phyloP scores from a whole-genome alignment of 2,329 filamentous ascomycete genomes.

The Cytospora paraplurivora region DNA sequence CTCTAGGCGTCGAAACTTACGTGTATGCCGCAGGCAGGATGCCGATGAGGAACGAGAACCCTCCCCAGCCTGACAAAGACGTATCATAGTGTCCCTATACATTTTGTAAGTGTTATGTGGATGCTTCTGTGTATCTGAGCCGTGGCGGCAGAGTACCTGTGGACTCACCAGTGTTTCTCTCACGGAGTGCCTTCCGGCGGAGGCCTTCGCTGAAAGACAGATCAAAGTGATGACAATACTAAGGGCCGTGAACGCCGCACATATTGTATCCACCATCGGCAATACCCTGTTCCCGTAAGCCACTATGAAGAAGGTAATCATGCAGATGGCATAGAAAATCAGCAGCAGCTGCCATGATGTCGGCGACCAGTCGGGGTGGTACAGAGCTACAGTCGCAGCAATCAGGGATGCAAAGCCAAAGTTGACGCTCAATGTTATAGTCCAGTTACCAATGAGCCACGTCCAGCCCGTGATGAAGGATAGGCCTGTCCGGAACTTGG shows the following conservation, averaged over 20 bases:
- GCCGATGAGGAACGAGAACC: conserved; percentile 65
- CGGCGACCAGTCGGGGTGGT: conserved; percentile 54
- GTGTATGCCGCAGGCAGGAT: conserved; percentile 60
- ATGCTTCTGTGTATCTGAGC: background rate
- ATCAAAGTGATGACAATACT: conserved; percentile 61
- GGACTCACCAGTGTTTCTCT: conserved; percentile 50
- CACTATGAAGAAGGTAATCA: conserved; percentile 57
- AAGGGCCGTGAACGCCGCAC: conserved; percentile 56
- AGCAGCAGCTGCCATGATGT: conserved; percentile 60
- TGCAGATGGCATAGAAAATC: conserved; percentile 62
- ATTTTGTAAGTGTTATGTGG: background rate
- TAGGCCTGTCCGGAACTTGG: conserved; percentile 45
- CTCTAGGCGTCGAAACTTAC: conserved; percentile 28
- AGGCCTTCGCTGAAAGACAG: conserved; percentile 55
- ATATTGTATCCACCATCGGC: conserved; percentile 60
- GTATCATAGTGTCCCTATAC: conserved; percentile 55
- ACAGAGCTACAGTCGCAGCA: conserved; percentile 54
- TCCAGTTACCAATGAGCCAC: conserved; percentile 56
- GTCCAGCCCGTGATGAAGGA: conserved; percentile 56
- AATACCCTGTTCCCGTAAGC: conserved; percentile 59
- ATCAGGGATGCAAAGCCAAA: conserved; percentile 59
- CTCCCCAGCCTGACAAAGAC: conserved; percentile 57
- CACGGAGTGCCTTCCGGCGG: conserved; percentile 53
- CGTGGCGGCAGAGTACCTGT: background rate
- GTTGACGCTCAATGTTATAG: conserved; percentile 55